Conservation (phyloP, 2,329 filamentous ascomycete genomes). For the Dichotomopilus funicola region DNA sequence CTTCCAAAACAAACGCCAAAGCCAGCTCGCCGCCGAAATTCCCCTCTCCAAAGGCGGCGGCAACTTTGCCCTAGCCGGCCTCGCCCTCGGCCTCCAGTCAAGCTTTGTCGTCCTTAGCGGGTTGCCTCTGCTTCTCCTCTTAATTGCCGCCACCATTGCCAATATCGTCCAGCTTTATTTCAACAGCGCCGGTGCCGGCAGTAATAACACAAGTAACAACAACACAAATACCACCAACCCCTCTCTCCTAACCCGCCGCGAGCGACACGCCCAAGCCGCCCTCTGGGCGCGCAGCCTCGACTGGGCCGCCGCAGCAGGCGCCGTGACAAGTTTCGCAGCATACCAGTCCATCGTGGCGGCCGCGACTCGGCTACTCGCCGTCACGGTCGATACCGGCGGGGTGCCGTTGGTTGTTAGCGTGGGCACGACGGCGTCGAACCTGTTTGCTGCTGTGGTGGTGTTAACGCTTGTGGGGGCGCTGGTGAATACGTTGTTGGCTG, state of each 20-base stretch:
- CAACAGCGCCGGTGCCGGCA: background rate
- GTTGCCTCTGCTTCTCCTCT: slow-evolving; percentile 15
- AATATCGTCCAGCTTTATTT: slow-evolving; percentile 20
- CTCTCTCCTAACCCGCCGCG: background rate
- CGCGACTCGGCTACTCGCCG: slow-evolving; percentile 12
- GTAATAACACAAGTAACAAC: no score
- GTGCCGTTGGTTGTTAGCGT: slow-evolving; percentile 4
- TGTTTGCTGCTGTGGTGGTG: slow-evolving; percentile 19
- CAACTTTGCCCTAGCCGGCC: slow-evolving; percentile 15
- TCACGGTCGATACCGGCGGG: slow-evolving; percentile 3
- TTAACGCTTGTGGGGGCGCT: slow-evolving; percentile 16
- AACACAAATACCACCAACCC: background rate
- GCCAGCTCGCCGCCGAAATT: slow-evolving; percentile 10
- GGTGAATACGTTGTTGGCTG: slow-evolving; percentile 19
- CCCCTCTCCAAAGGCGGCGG: slow-evolving; percentile 10
- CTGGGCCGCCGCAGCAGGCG: slow-evolving; percentile 19
- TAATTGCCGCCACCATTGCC: slow-evolving; percentile 12
- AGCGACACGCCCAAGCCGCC: slow-evolving; percentile 17
- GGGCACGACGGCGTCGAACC: slow-evolving; percentile 13
- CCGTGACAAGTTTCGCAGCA: slow-evolving; percentile 9
- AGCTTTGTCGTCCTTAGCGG: slow-evolving; percentile 18
- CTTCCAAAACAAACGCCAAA: slow-evolving; percentile 3
- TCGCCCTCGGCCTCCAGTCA: slow-evolving; percentile 18
- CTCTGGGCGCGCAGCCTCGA: slow-evolving; percentile 20
- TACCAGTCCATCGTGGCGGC: slow-evolving; percentile 12